Evolutionary conservation across 208 protist species (phyloP).

Genomic region (Plasmodiophora brassicae): DNA sequence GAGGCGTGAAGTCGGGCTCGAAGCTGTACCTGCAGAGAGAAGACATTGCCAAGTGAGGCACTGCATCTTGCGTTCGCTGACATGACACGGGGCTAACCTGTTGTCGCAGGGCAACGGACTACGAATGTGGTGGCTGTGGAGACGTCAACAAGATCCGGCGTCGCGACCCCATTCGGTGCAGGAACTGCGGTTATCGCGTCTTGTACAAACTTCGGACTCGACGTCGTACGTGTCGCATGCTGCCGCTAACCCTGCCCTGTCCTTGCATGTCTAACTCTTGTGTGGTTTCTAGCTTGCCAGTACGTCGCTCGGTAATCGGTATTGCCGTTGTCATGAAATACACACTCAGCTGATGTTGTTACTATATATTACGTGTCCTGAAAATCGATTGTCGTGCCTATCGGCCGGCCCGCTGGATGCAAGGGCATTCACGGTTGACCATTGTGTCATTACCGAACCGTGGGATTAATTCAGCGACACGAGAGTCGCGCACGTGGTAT

Average conservation of each 20-base stretch:
- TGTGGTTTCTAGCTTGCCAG: conserved; percentile 12
- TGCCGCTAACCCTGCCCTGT: neutral
- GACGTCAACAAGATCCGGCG: conserved; percentile 28
- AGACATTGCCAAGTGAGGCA: neutral
- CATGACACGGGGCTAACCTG: neutral
- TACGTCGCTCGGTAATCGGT: neutral
- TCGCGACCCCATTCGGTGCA: neutral
- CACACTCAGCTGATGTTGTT: no score
- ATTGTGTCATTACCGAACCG: no score
- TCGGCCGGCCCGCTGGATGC: no score
- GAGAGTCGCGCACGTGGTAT: no score
- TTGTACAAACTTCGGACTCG: neutral
- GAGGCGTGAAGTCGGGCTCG: neutral
- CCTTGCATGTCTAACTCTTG: neutral
- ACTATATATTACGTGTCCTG: no score
- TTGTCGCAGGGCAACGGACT: neutral
- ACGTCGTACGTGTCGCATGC: neutral
- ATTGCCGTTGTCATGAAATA: neutral
- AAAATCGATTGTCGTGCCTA: no score
- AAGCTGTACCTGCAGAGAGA: neutral
- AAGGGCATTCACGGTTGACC: no score
- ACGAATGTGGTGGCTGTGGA: conserved; percentile 17
- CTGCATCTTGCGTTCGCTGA: no score
- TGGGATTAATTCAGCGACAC: no score
- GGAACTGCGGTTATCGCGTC: conserved; percentile 18